Conservation (phyloP, 2,329 filamentous ascomycete genomes). For the Rutstroemia sp. region DNA sequence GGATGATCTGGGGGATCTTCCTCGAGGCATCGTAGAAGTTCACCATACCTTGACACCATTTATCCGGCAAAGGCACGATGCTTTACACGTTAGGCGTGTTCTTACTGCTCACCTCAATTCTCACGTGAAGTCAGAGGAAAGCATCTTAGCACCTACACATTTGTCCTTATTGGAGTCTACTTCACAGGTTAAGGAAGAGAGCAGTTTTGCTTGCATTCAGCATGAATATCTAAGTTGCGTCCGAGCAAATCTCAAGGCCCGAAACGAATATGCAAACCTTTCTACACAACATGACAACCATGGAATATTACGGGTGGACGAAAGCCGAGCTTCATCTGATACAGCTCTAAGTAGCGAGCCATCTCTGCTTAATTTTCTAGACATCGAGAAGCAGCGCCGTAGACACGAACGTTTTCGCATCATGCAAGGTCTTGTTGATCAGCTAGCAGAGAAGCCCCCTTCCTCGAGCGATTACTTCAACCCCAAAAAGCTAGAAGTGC, state of each 20-base stretch:
- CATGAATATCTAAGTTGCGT: conserved; percentile 49
- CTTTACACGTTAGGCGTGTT: conserved; percentile 47
- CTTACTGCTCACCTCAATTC: conserved; percentile 46
- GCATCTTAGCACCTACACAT: conserved; percentile 30
- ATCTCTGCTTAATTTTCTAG: conserved; percentile 42
- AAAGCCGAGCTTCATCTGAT: conserved; percentile 14
- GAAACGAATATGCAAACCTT: conserved; percentile 35
- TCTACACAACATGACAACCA: conserved; percentile 18
- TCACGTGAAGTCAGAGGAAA: conserved; percentile 31
- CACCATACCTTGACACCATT: conserved; percentile 42
- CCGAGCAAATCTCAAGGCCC: conserved; percentile 44
- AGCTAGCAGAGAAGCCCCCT: conserved; percentile 44
- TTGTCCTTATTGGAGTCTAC: conserved; percentile 41
- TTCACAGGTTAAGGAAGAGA: conserved; percentile 30
- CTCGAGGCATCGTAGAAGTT: conserved; percentile 33
- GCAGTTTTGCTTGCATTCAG: conserved; percentile 39
- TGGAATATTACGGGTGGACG: conserved; percentile 1
- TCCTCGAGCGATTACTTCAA: conserved; percentile 44
- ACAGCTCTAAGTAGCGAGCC: conserved; percentile 4
- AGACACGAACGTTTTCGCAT: conserved; percentile 44
- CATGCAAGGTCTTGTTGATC: conserved; percentile 44
- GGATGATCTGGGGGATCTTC: conserved; percentile 19
- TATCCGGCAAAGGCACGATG: conserved; percentile 50
- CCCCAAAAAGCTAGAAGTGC: conserved; percentile 13
- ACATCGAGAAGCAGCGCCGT: conserved; percentile 43